Conservation (phyloP, 2,329 filamentous ascomycete genomes). For the Epichloe amarillans region DNA sequence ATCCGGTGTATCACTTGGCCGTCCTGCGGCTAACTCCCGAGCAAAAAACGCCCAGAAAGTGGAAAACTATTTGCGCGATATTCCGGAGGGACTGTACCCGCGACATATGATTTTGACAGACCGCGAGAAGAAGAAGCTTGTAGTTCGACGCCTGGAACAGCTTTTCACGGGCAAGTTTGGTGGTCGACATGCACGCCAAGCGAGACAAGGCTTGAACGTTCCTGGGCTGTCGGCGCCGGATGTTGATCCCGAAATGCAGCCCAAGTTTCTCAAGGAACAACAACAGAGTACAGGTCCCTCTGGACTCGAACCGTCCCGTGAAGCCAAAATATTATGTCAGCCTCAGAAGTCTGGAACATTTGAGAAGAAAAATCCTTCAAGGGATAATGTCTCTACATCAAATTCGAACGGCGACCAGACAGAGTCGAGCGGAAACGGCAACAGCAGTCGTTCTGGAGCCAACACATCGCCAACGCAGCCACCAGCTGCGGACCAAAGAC, state of each 20-base stretch:
- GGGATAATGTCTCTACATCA: constrained; percentile 30
- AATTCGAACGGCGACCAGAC: constrained; percentile 36
- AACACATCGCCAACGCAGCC: constrained; percentile 28
- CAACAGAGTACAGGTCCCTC: constrained; percentile 15
- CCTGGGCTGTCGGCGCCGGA: constrained; percentile 7
- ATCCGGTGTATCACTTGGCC: constrained; percentile 24
- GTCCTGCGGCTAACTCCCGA: constrained; percentile 23
- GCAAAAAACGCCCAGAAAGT: constrained; percentile 44
- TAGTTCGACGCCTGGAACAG: constrained; percentile 65
- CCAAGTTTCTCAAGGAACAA: constrained; percentile 20
- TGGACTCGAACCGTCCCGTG: constrained; percentile 25
- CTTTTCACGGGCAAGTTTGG: constrained; percentile 62
- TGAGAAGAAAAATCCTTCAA: constrained; percentile 27
- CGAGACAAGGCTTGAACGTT: constrained; percentile 11
- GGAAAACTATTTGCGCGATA: constrained; percentile 57
- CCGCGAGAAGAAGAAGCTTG: constrained; percentile 60
- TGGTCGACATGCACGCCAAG: constrained; percentile 23
- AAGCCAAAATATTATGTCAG: constrained; percentile 33
- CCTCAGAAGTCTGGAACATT: constrained; percentile 16
- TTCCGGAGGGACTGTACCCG: constrained; percentile 55
- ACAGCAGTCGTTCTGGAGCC: constrained; percentile 12
- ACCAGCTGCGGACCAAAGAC: constrained; percentile 52
- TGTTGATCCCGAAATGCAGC: constrained; percentile 16
- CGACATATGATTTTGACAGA: constrained; percentile 52
- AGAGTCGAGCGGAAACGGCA: constrained; percentile 26